Conservation (phyloP, 306 rosid genomes). For the Acacia melanoxylon region DNA sequence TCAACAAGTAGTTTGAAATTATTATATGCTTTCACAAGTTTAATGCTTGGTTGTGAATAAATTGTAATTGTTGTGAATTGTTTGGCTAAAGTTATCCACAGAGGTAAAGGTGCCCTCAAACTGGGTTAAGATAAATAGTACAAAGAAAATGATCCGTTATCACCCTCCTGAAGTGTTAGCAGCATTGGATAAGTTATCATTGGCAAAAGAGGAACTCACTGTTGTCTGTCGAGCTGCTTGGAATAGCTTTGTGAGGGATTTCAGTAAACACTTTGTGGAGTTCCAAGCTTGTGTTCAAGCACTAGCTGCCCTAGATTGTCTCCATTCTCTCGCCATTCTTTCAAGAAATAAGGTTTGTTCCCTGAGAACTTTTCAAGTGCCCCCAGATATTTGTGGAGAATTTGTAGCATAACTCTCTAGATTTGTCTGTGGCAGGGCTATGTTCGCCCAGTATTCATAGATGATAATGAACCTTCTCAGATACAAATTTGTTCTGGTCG, state of each 20-base stretch:
- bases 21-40: conserved; percentile 12
- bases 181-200: conserved; percentile 68
- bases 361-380: conserved; percentile 24
- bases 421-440: conserved; percentile 58
- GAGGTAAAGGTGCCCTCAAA: conserved; percentile 80
- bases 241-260: conserved; percentile 74
- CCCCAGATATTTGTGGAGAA: conserved; percentile 19
- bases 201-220: conserved; percentile 77
- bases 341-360: conserved; percentile 78
- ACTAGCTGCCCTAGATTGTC: conserved; percentile 87
- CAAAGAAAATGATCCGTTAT: conserved; percentile 85
- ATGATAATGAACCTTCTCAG: conserved; percentile 73
- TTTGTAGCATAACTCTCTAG: conserved; percentile 20
- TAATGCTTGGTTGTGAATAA: conserved; percentile 21
- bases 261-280: conserved; percentile 66
- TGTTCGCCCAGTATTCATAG: conserved; percentile 68
- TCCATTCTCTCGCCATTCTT: conserved; percentile 86
- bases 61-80: conserved; percentile 26
- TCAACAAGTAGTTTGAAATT: conserved; percentile 26
- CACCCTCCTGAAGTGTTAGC: conserved; percentile 90
- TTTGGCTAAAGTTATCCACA: conserved; percentile 61
- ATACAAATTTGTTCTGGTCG: conserved; percentile 75
- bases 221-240: conserved; percentile 77
- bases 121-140: conserved; percentile 86
- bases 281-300: conserved; percentile 91